Percentiles rank a stretch among this genome's conserved stretches.
phyloP scores from a whole-genome alignment of 306 rosid genomes.

The Trifolium subterraneum region DNA sequence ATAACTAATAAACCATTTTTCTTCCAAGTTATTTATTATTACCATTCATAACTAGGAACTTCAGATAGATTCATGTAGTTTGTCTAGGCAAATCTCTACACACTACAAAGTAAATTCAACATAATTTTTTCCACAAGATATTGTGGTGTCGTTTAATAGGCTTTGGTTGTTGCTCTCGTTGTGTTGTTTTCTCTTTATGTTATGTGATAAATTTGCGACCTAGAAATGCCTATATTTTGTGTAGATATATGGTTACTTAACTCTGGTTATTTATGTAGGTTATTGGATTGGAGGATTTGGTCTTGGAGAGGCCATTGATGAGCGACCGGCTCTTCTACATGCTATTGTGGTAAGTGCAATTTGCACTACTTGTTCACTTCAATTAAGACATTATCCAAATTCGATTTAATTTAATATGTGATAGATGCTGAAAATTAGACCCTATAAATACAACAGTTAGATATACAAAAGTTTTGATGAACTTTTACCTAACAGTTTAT shows the following conservation, averaged over 20 bases:
- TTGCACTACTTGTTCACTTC: conserved; percentile 17
- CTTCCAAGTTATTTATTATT: too few species aligned
- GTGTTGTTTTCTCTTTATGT: conserved; percentile 5
- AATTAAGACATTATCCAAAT: conserved; percentile 15
- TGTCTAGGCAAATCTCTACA: too few species aligned
- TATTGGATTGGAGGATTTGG: conserved; percentile 98
- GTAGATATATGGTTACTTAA: conserved; percentile 21
- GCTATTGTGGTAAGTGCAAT: conserved; percentile 65
- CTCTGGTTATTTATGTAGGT: conserved; percentile 57
- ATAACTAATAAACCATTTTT: neutral
- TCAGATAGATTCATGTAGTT: too few species aligned
- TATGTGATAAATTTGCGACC: conserved; percentile 12
- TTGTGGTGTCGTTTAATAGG: neutral
- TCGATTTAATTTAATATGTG: conserved; percentile 12
- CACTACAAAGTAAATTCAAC: too few species aligned
- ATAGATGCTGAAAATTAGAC: neutral
- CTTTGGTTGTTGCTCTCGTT: conserved; percentile 7
- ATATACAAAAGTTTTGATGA: conserved; percentile 16
- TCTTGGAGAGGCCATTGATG: conserved; percentile 86
- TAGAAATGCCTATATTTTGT: conserved; percentile 1
- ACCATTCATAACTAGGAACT: too few species aligned
- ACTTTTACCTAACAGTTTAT: neutral
- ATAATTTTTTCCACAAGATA: too few species aligned
- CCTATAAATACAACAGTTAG: conserved; percentile 1
- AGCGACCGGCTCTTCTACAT: conserved; percentile 75